phyloP scores from a whole-genome alignment of 2,329 filamentous ascomycete species.

The Hypoxylon sp. region DNA sequence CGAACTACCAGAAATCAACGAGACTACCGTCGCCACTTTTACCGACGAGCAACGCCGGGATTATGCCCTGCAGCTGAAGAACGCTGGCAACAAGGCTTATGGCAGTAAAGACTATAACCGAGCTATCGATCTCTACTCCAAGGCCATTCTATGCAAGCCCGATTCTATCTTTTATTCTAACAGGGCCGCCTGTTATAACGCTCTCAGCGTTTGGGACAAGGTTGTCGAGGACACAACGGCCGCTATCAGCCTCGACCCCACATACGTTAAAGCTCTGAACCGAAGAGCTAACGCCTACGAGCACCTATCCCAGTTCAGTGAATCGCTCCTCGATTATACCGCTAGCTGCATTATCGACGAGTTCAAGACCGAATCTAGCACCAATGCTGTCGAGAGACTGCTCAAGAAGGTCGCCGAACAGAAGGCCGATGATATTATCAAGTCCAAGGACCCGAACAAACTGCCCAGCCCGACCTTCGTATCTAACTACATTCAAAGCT shows the following conservation, averaged over 20 bases:
- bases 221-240: slow-evolving; percentile 97
- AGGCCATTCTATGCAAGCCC: slow-evolving; percentile 96
- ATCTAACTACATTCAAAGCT: slow-evolving; percentile 98
- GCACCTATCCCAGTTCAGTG: slow-evolving; percentile 89
- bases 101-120: slow-evolving; percentile 93
- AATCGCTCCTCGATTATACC: slow-evolving; percentile 96
- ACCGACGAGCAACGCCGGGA: slow-evolving; percentile 81
- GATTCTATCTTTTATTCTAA: slow-evolving; percentile 99
- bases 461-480: slow-evolving; percentile 97
- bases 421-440: slow-evolving; percentile 91
- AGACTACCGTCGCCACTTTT: slow-evolving; percentile 67
- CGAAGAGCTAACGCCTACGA: slow-evolving; percentile 97
- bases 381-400: slow-evolving; percentile 90
- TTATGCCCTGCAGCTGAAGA: slow-evolving; percentile 92
- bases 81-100: slow-evolving; percentile 95
- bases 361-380: slow-evolving; percentile 92
- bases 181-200: slow-evolving; percentile 96
- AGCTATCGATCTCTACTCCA: slow-evolving; percentile 94
- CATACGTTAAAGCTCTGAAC: slow-evolving; percentile 98
- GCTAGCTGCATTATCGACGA: slow-evolving; percentile 99
- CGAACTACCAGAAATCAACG: slow-evolving; percentile 78
- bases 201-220: slow-evolving; percentile 92
- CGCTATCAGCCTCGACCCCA: slow-evolving; percentile 90
- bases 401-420: slow-evolving; percentile 97
- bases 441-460: slow-evolving; percentile 84